Percentiles rank a stretch among this genome's conserved stretches.
phyloP scores from a whole-genome alignment of 2,329 filamentous ascomycete species.

The Albifimbria verrucaria region DNA sequence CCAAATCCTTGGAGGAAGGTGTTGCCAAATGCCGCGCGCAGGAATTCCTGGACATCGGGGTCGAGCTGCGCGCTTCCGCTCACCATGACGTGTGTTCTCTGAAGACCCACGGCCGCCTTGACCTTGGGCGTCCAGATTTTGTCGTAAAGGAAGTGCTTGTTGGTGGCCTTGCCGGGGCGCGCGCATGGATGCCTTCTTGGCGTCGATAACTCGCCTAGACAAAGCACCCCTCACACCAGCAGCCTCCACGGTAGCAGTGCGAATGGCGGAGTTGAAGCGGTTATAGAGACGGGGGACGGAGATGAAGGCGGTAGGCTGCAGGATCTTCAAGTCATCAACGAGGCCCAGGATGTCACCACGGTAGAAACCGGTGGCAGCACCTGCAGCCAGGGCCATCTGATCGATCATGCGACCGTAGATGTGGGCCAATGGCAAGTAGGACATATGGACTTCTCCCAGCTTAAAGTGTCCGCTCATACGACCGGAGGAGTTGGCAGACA shows the following conservation, averaged over 20 bases:
- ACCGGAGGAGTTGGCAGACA: slow-evolving; percentile 65
- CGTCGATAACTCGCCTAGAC: slow-evolving; percentile 72
- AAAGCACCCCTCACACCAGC: slow-evolving; percentile 77
- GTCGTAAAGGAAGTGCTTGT: slow-evolving; percentile 75
- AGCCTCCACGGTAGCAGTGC: slow-evolving; percentile 72
- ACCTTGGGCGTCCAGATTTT: slow-evolving; percentile 92
- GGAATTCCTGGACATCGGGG: slow-evolving; percentile 81
- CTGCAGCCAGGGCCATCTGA: slow-evolving; percentile 68
- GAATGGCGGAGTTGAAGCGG: slow-evolving; percentile 81
- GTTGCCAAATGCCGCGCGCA: slow-evolving; percentile 77
- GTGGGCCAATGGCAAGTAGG: slow-evolving; percentile 90
- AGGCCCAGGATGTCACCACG: slow-evolving; percentile 84
- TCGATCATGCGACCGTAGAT: slow-evolving; percentile 89
- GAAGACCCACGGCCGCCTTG: slow-evolving; percentile 74
- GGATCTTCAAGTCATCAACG: slow-evolving; percentile 84
- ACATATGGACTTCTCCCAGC: slow-evolving; percentile 63
- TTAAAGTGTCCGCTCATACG: slow-evolving; percentile 51
- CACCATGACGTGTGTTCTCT: slow-evolving; percentile 69
- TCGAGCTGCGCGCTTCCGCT: slow-evolving; percentile 91
- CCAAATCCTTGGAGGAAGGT: slow-evolving; percentile 86
- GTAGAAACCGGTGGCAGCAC: slow-evolving; percentile 83
- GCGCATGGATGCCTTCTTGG: slow-evolving; percentile 77
- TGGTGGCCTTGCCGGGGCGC: slow-evolving; percentile 71
- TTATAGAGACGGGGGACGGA: slow-evolving; percentile 93
- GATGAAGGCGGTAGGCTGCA: slow-evolving; percentile 78